These are phyloP conservation scores for Scedosporium dehoogii DNA, from an alignment of 2,329 filamentous ascomycete species.

Conservation along the genomic window DNA sequence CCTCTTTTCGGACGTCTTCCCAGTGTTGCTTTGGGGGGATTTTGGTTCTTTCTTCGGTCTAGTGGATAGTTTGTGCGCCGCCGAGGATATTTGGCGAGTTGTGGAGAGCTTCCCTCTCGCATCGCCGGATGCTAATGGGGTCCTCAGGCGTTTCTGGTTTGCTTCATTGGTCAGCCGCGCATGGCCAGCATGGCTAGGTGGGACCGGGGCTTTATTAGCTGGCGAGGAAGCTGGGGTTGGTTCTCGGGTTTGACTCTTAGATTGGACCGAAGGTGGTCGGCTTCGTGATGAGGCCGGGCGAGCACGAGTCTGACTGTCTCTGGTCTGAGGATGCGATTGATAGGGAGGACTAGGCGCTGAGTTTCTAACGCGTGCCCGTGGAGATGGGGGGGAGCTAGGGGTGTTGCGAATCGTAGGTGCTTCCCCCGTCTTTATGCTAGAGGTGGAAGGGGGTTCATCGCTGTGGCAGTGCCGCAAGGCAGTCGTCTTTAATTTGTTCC, in stretches of 20 bases:
- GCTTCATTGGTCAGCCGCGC: constrained; percentile 6
- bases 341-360: not conserved
- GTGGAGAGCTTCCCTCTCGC: constrained; percentile 20
- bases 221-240: no score
- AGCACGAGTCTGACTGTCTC: no score
- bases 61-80: not conserved
- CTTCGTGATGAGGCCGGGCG: no score
- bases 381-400: not conserved
- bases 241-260: no score
- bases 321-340: no score
- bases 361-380: not conserved
- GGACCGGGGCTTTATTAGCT: not conserved
- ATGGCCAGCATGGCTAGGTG: not conserved
- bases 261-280: no score
- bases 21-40: not conserved
- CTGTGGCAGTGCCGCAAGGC: constrained; percentile 23
- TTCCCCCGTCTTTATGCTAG: constrained; percentile 18
- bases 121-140: constrained; percentile 11
- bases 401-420: constrained; percentile 11
- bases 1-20: constrained; percentile 1
- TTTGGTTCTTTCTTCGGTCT: not conserved
- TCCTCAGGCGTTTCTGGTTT: constrained; percentile 12
- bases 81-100: constrained; percentile 25
- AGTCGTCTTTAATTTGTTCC: constrained; percentile 36
- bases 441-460: constrained; percentile 16